Conservation (phyloP, 2,329 filamentous ascomycete species). For the Endoconidiophora polonica region DNA sequence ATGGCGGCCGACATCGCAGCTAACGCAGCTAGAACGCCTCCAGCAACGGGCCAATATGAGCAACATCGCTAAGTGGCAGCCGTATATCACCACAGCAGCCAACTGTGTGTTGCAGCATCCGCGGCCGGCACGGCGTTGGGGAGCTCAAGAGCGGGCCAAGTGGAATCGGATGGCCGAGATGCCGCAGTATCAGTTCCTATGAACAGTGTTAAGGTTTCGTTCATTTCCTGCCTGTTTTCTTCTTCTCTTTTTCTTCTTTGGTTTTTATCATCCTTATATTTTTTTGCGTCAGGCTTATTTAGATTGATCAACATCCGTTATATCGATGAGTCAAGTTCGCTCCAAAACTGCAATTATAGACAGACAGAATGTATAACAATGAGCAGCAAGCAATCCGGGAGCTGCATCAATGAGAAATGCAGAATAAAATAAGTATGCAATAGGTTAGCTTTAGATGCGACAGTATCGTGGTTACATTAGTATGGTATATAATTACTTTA, state of each 20-base stretch:
- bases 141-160: background rate
- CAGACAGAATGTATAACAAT: too few relatives aligned
- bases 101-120: constrained; percentile 5
- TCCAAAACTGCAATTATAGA: too few relatives aligned
- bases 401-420: too few relatives aligned
- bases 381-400: too few relatives aligned
- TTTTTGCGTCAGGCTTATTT: background rate
- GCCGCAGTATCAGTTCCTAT: background rate
- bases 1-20: constrained; percentile 2
- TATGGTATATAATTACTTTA: too few relatives aligned
- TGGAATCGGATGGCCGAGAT: constrained; percentile 7
- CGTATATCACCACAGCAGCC: background rate
- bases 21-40: constrained; percentile 4
- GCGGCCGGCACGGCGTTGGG: constrained; percentile 4
- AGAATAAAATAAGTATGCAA: too few relatives aligned
- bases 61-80: background rate
- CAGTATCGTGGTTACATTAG: too few relatives aligned
- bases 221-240: background rate
- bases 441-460: too few relatives aligned
- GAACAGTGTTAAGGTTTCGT: too few relatives aligned
- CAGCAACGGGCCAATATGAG: background rate
- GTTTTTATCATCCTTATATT: background rate
- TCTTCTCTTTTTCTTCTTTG: background rate
- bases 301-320: too few relatives aligned
- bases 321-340: too few relatives aligned